phyloP scores from a whole-genome alignment of 2,329 filamentous ascomycete genomes.

The Epichloe hybrida region DNA sequence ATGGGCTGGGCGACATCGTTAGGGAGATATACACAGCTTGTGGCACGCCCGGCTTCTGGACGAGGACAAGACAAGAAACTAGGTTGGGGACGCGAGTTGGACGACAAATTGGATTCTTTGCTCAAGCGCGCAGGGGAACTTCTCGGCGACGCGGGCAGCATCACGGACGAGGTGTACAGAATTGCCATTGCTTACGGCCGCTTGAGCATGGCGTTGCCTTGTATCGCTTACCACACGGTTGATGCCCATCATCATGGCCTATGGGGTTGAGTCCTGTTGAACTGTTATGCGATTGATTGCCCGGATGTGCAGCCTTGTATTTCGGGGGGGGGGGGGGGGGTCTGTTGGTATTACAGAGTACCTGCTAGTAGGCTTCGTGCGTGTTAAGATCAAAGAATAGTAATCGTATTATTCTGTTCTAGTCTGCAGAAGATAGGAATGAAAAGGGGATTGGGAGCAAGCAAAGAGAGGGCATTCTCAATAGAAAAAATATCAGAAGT shows the following conservation, averaged over 20 bases:
- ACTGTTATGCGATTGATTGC: too few species aligned
- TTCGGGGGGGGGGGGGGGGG: accelerated
- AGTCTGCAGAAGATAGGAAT: too few species aligned
- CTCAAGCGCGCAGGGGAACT: conserved; percentile 3
- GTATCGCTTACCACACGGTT: conserved; percentile 4
- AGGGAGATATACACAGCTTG: conserved; percentile 1
- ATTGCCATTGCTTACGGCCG: conserved; percentile 6
- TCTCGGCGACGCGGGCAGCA: not conserved
- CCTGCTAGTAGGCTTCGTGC: too few species aligned
- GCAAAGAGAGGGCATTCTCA: too few species aligned
- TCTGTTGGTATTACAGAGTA: too few species aligned
- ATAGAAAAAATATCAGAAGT: too few species aligned
- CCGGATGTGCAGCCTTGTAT: too few species aligned
- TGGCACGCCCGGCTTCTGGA: conserved; percentile 5
- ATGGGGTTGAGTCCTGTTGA: not conserved
- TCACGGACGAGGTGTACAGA: conserved; percentile 4
- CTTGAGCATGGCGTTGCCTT: conserved; percentile 5
- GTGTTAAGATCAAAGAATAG: too few species aligned
- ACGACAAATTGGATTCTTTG: conserved; percentile 1
- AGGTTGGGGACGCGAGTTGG: conserved; percentile 5
- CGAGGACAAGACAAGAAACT: conserved; percentile 2
- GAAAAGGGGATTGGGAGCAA: too few species aligned
- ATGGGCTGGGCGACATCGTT: not conserved
- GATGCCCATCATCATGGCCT: conserved; percentile 5
- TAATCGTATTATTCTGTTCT: too few species aligned